Evolutionary conservation across 495 filamentous ascomycete species (phyloP).

Genomic region (Stereocaulon alpinum): DNA sequence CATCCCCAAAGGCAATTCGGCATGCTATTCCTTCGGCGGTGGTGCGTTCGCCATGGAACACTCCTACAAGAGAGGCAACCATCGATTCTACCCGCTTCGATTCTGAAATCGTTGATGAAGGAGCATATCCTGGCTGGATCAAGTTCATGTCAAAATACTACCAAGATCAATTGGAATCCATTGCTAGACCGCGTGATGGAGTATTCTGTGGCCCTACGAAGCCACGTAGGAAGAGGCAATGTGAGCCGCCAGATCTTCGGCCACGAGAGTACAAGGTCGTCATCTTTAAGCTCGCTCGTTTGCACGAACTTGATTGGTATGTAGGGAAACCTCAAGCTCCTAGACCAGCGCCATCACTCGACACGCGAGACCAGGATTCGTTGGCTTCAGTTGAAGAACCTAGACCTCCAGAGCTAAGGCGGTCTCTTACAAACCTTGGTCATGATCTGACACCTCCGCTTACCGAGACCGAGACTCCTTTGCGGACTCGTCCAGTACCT

Average conservation of each 20-base stretch:
- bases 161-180: constrained; percentile 11
- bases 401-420: neutral
- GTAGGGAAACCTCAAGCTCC: neutral
- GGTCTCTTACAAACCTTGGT: neutral
- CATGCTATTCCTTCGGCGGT: no score
- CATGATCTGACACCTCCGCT: neutral
- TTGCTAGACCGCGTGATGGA: constrained; percentile 4
- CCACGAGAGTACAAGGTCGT: constrained; percentile 6
- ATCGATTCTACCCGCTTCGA: neutral
- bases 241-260: constrained; percentile 9
- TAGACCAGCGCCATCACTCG: neutral
- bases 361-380: neutral
- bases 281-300: constrained; percentile 7
- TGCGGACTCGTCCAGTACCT: neutral
- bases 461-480: no score
- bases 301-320: constrained; percentile 4
- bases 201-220: constrained; percentile 12
- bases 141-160: constrained; percentile 10
- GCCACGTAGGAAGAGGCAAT: constrained; percentile 9
- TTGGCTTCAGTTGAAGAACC: neutral
- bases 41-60: neutral
- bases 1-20: neutral
- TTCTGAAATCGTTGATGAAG: neutral
- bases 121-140: neutral
- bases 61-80: neutral